Base-by-base conservation (phyloP, 352 stramenopile species). In the Phytophthora citrophthora region DNA sequence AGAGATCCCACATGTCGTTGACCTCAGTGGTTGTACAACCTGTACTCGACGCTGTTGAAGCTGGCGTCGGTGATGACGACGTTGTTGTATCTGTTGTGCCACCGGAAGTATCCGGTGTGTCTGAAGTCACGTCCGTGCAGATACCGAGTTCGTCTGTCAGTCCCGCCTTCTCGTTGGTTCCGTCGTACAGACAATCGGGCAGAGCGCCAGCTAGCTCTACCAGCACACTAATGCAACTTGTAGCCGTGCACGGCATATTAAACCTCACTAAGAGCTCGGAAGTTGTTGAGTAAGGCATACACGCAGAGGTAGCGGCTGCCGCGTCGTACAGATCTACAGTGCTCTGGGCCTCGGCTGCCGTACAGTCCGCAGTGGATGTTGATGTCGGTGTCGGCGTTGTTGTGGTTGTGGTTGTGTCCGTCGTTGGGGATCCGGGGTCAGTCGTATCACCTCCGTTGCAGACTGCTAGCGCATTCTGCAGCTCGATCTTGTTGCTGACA, bases 401-500 rank as follows among this genome's bases (percentile, higher is more conserved):
- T 27, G 36, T n/a, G 36, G 36, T 41, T 4, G 24, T 38, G 5
- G 62, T 34, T 18, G 26, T 39, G 13, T 29, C 47, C 15, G 29
- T 43, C 16, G 62, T 57, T 5, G 49, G 60, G 16, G 60, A 63
- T 1, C 52, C 60, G 3, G 45, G 12, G 11, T 58, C 44, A 5
- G 23, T 24, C 7, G 51, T 59, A 20, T 39, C 27, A 4, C 48
- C 49, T 10, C 49, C 47, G 15, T 47, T 59, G 44, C 66, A 74
- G 15, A n/a, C 34, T 2, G 44, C 56, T 13, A 74, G 48, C 13
- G 29, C 29, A 13, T 62, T 61, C n/a, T 63, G 26, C 15, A 74
- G 39, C 38, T 58, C 40, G 12, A 53, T 48, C 39, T 74, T 74
- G 44, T 70, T 56, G 66, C 55, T 74, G 27, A 67, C 27, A 15